Conservation (phyloP, 768 basidiomycete genomes). For the Termitomyces sp. region DNA sequence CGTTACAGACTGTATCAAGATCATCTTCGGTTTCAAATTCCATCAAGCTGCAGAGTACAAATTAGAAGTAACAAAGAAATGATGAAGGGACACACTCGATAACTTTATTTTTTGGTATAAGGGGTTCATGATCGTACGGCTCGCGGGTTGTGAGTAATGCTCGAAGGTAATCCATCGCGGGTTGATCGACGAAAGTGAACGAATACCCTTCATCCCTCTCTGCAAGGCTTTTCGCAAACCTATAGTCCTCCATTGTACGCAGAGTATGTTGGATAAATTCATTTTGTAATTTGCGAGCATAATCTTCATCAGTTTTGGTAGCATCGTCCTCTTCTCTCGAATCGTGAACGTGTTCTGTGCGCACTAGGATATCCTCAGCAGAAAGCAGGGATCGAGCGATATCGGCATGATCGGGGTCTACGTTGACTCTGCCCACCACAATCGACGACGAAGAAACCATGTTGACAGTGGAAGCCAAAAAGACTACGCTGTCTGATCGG, state of each 20-base stretch:
- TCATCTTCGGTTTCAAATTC: not conserved
- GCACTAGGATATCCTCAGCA: conserved; percentile 35
- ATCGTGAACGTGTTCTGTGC: conserved; percentile 30
- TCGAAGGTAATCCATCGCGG: conserved; percentile 34
- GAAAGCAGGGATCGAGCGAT: conserved; percentile 33
- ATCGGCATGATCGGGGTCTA: conserved; percentile 22
- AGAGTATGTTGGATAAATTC: conserved; percentile 27
- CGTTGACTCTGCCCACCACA: conserved; percentile 8
- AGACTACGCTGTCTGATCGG: not conserved
- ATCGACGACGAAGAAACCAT: conserved; percentile 4
- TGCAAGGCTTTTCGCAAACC: conserved; percentile 38
- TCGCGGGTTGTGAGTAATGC: conserved; percentile 30
- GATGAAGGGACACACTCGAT: not conserved
- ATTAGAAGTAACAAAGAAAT: not conserved
- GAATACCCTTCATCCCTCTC: conserved; percentile 31
- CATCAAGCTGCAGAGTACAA: not conserved
- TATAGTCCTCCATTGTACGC: conserved; percentile 28
- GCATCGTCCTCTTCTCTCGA: conserved; percentile 34
- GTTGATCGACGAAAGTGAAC: conserved; percentile 26
- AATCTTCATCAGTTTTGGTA: conserved; percentile 23
- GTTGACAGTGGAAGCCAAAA: not conserved
- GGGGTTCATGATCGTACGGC: not conserved
- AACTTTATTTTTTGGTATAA: not conserved
- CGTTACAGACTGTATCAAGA: not conserved
- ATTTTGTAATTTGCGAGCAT: conserved; percentile 38